Base-by-base conservation (phyloP, 2,329 filamentous ascomycete species). In the Aspergillus spinulosporus region DNA sequence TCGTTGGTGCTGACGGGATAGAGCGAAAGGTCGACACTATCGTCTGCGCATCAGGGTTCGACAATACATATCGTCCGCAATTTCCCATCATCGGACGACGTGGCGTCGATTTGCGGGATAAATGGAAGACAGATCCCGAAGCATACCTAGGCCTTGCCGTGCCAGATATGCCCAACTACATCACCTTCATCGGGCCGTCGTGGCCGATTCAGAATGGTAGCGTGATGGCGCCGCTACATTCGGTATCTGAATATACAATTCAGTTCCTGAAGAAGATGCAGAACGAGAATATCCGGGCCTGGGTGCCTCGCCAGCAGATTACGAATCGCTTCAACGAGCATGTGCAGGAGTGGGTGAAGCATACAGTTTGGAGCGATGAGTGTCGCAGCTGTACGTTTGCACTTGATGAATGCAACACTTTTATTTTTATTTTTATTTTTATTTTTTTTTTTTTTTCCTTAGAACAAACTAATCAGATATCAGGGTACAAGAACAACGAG, bases 141-240 rank as follows among this genome's bases (percentile, higher is more conserved):
- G 73, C 72, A 4, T 82, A 82, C 64, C 63, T 81, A 3, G 77
- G 77, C 5, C 61, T 80, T 7, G 74, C 75, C 0, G 76, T 75
- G 4, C 71, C 77, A 0, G 72, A 75, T 1, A 78, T 80, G 59
- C 80, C 80, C 15, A 81, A 81, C 61, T 80, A 72, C 53, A 73
- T 72, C 50, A 71, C 66, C 5, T 67, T 71, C 44, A 65, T 72
- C 5, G 67, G 64, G 2, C 66, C 66, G 2, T 64, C 69, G 45
- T 73, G 72, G 1, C 74, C 74, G 3, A 67, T 75, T 9, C 74
- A 75, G 1, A 79, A 77, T 3, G 79, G 75, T 69, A 58, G 59
- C 0, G 52, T 63, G 4, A 45, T 66, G 37, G 37, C 73, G 68
- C 54, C 49, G 15, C 76, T 74, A 29, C 77, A 78, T 45, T 76